Base-by-base conservation (phyloP, 2,329 filamentous ascomycete species). In the Leptographium flavum region DNA sequence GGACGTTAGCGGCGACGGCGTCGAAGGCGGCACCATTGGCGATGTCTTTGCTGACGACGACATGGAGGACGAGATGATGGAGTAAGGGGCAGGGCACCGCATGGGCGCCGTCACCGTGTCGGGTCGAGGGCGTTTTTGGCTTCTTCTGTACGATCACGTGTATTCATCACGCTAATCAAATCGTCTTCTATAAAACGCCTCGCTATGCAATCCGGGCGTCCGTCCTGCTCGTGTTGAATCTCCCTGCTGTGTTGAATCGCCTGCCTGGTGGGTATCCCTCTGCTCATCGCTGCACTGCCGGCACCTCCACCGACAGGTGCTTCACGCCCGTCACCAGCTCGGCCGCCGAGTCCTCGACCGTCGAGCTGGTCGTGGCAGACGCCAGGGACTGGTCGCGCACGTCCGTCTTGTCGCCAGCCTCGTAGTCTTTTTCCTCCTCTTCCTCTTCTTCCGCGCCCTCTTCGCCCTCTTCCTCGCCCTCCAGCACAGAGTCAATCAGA, bases 241-340 rank as follows among this genome's bases (percentile, higher is more conserved):
- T n/a, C n/a, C n/a, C n/a, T n/a, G n/a, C n/a, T n/a, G 39, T 41
- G n/a, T 21, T 30, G n/a, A 22, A 30, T n/a, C n/a, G n/a, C n/a
- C n/a, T n/a, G n/a, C n/a, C n/a, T n/a, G n/a, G n/a, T n/a, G n/a
- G n/a, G n/a, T n/a, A n/a, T n/a, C n/a, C n/a, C n/a, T n/a, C n/a
- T n/a, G n/a, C n/a, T 27, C 38, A 28, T 40, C 32, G 32, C 27
- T 22, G 21, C 11, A n/a, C 25, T 25, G 13, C 25, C 19, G 21
- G 47, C 23, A 23, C 35, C 4, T 70, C 66, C 31, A 74, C 51
- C 43, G 64, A 63, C 43, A 79, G 57, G 49, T 73, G 65, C 60
- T 69, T 67, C 60, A 80, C 59, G 45, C 76, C 76, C 17, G 74
- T 78, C 45, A 79, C 78, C 25, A 76, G 53, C 57, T 79, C 74